These are phyloP conservation scores for Hymenoscyphus fraxineus DNA, from an alignment of 2,329 filamentous ascomycete genomes.

Conservation along the genomic window DNA sequence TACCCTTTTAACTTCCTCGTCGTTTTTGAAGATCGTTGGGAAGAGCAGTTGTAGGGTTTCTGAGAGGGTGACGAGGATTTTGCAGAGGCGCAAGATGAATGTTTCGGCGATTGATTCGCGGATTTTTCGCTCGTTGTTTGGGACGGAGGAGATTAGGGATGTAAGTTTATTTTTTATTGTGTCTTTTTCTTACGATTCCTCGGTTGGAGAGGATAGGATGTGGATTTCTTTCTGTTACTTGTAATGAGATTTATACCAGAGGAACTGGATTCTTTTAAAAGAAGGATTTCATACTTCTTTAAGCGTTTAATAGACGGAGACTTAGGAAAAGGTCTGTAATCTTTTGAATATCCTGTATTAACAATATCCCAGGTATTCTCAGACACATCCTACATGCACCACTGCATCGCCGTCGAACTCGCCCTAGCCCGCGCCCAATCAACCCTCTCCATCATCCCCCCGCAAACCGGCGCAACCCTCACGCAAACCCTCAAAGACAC, in stretches of 20 bases:
- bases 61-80: not conserved
- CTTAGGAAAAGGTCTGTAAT: not conserved
- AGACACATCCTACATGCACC: constrained; percentile 46
- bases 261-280: too few species aligned
- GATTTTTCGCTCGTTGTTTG: constrained; percentile 49
- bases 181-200: not conserved
- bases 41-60: not conserved
- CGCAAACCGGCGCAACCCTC: constrained; percentile 36
- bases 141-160: constrained; percentile 48
- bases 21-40: not conserved
- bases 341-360: not conserved
- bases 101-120: constrained; percentile 43
- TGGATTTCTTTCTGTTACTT: too few species aligned
- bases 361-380: constrained; percentile 40
- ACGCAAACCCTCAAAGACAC: constrained; percentile 29
- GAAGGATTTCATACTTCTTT: too few species aligned
- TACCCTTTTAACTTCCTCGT: not conserved
- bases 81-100: constrained; percentile 15
- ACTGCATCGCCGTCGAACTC: constrained; percentile 48
- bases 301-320: not conserved
- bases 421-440: constrained; percentile 50
- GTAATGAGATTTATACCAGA: too few species aligned
- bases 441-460: constrained; percentile 44
- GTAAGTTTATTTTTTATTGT: constrained; percentile 8
- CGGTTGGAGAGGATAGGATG: not conserved